These are phyloP conservation scores for Solanum aculeatissimum DNA, from an alignment of 305 asterid genomes.

Conservation along the genomic window DNA sequence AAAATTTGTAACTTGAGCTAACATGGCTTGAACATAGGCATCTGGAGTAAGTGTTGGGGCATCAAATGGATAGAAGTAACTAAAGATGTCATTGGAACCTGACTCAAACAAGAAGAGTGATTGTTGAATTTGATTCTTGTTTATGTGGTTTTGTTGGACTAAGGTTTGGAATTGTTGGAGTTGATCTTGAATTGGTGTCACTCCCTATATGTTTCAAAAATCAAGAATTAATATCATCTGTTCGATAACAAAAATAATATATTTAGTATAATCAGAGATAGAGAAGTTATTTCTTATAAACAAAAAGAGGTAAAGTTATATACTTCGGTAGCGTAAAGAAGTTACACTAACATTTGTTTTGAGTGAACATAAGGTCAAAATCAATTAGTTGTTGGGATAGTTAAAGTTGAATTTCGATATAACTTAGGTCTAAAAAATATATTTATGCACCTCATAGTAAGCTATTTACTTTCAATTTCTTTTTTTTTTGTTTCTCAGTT, in stretches of 20 bases:
- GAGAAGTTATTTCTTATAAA: neutral
- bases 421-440: neutral
- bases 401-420: neutral
- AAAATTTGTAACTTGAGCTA: conserved; percentile 16
- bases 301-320: neutral
- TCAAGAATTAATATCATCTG: neutral
- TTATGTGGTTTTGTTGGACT: conserved; percentile 24
- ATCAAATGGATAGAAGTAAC: conserved; percentile 39
- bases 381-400: neutral
- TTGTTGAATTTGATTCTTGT: conserved; percentile 12
- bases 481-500: accelerated
- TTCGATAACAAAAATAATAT: neutral
- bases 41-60: conserved; percentile 32
- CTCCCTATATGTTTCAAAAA: conserved; percentile 26
- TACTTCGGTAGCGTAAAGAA: neutral
- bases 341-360: neutral
- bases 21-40: conserved; percentile 46
- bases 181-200: conserved; percentile 52
- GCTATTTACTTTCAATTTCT: neutral
- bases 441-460: neutral
- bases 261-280: neutral
- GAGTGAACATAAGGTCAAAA: neutral
- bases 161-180: conserved; percentile 47
- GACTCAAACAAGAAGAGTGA: conserved; percentile 61
- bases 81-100: conserved; percentile 64